These are phyloP conservation scores for Macrophomina phaseolina DNA, from an alignment of 2,329 filamentous ascomycete species.

Conservation along the genomic window DNA sequence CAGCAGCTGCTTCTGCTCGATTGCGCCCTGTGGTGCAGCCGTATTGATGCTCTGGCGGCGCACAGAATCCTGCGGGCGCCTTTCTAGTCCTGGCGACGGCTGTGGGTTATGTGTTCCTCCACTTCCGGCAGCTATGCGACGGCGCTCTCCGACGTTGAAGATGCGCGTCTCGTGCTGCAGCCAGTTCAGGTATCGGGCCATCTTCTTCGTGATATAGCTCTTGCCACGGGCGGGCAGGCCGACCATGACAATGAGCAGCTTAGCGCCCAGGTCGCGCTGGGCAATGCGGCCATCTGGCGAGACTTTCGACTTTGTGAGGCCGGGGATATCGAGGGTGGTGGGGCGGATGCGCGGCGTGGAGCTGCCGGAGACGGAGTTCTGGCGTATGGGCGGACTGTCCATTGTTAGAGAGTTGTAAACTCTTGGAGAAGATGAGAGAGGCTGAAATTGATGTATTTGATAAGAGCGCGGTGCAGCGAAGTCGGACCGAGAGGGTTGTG, in stretches of 20 bases:
- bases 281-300: conserved; percentile 96
- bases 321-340: conserved; percentile 95
- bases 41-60: conserved; percentile 33
- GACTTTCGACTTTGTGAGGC: conserved; percentile 91
- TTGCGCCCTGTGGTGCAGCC: conserved; percentile 31
- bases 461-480: conserved; percentile 24
- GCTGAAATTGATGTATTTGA: conserved; percentile 25
- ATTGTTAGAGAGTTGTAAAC: conserved; percentile 30
- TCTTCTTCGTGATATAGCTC: conserved; percentile 98
- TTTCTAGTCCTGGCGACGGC: conserved; percentile 14
- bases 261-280: conserved; percentile 90
- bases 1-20: conserved; percentile 33
- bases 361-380: conserved; percentile 68
- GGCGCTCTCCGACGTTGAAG: conserved; percentile 95
- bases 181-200: conserved; percentile 94
- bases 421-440: conserved; percentile 26
- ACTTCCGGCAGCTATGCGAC: conserved; percentile 76
- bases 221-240: conserved; percentile 94
- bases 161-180: conserved; percentile 94
- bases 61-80: conserved; percentile 21
- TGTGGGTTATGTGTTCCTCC: conserved; percentile 34
- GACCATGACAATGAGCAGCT: conserved; percentile 98
- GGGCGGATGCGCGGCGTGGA: conserved; percentile 84
- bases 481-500: conserved; percentile 27
- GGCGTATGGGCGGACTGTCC: conserved; percentile 68